These are phyloP conservation scores for Globisporangium splendens DNA, from an alignment of 352 stramenopile genomes.

Conservation along the genomic window DNA sequence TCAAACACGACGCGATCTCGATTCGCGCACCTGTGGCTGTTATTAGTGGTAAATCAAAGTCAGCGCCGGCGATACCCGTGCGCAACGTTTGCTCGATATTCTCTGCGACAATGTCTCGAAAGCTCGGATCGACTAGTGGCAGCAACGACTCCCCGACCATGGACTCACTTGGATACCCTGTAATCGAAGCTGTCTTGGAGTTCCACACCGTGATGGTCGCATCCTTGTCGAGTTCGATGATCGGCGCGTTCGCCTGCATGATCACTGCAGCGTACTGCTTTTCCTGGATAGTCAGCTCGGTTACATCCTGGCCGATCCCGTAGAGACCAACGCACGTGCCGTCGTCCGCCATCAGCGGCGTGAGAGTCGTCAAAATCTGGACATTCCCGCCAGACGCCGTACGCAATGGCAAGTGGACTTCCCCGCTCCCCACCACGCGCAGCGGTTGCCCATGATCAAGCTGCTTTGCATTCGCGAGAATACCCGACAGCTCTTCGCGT, in stretches of 20 bases:
- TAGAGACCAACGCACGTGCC: constrained; percentile 48
- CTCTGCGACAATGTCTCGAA: constrained; percentile 37
- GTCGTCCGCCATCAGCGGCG: constrained; percentile 37
- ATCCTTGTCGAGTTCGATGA: constrained; percentile 78
- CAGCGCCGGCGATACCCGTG: constrained; percentile 37
- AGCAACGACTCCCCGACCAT: constrained; percentile 52
- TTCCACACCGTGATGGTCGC: constrained; percentile 73
- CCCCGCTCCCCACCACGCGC: constrained; percentile 10
- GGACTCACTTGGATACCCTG: constrained; percentile 40
- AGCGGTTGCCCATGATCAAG: not conserved
- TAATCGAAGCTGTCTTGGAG: constrained; percentile 50
- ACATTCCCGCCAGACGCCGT: constrained; percentile 40
- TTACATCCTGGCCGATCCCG: constrained; percentile 57
- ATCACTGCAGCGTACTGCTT: constrained; percentile 66
- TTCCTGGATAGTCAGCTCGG: constrained; percentile 48
- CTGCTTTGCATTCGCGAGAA: constrained; percentile 19
- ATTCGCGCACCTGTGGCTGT: constrained; percentile 42
- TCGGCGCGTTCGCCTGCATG: constrained; percentile 74
- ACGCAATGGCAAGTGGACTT: constrained; percentile 40
- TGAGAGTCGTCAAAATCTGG: constrained; percentile 52
- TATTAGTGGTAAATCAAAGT: constrained; percentile 54
- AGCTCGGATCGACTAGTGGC: constrained; percentile 43
- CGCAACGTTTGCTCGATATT: constrained; percentile 48
- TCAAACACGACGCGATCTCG: constrained; percentile 55
- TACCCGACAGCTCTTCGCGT: constrained; percentile 24